phyloP scores from a whole-genome alignment of 805 yeast genomes.

The Nakazawaea ambrosiae region DNA sequence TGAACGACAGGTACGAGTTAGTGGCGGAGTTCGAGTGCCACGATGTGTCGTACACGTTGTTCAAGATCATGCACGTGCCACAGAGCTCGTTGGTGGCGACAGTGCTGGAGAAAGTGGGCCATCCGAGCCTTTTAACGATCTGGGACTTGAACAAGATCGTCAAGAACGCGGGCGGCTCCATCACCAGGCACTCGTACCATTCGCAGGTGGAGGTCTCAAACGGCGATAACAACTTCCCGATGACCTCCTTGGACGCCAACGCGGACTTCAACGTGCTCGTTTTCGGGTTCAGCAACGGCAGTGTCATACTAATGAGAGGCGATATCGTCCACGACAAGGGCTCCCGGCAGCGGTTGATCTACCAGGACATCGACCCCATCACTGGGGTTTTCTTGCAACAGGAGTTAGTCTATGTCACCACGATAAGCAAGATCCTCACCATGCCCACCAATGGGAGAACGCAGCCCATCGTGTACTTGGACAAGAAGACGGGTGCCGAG shows the following conservation, averaged over 20 bases:
- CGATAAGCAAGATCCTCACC: conserved; percentile 65
- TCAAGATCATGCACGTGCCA: conserved; percentile 43
- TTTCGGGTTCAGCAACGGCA: conserved; percentile 80
- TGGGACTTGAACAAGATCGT: conserved; percentile 63
- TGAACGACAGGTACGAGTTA: conserved; percentile 42
- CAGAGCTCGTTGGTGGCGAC: conserved; percentile 54
- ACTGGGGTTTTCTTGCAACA: conserved; percentile 64
- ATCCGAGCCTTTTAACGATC: conserved; percentile 58
- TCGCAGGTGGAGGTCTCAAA: conserved; percentile 58
- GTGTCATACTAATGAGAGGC: conserved; percentile 76
- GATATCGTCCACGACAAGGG: conserved; percentile 87
- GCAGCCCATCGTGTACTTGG: conserved; percentile 44
- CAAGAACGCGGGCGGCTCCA: conserved; percentile 17
- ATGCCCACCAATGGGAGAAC: conserved; percentile 75
- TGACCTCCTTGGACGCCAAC: conserved; percentile 56
- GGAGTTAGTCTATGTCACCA: conserved; percentile 58
- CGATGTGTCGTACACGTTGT: conserved; percentile 57
- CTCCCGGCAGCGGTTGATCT: conserved; percentile 75
- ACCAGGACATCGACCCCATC: conserved; percentile 70
- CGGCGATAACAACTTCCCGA: conserved; percentile 72
- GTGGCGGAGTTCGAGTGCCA: conserved; percentile 53
- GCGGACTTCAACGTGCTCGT: conserved; percentile 57
- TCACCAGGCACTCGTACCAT: conserved; percentile 34
- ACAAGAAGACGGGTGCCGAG: conserved; percentile 40
- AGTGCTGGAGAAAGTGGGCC: conserved; percentile 68